phyloP scores from a whole-genome alignment of 1,284 basidiomycete species.

The Apiotrichum domesticum region DNA sequence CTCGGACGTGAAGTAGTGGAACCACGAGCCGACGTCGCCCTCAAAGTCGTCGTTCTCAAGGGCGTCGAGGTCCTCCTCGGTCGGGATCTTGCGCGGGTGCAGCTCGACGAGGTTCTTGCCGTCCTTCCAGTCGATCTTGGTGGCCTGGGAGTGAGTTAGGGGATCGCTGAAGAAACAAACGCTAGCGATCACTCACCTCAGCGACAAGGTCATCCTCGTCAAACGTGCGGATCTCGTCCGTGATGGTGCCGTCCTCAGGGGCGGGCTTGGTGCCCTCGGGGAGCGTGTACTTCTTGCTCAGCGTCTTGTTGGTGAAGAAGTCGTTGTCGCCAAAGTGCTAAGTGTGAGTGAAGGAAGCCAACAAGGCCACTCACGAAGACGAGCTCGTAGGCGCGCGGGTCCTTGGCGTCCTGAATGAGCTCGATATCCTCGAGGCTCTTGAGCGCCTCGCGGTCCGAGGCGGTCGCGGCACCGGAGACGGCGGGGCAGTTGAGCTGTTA shows the following conservation, averaged over 20 bases:
- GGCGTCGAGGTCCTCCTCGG: constrained; percentile 20
- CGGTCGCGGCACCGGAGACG: constrained; percentile 22
- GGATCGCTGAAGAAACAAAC: constrained; percentile 5
- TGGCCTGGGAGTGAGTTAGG: constrained; percentile 15
- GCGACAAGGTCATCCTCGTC: constrained; percentile 26
- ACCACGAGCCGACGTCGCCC: constrained; percentile 50
- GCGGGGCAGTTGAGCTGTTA: constrained; percentile 25
- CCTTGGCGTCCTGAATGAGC: constrained; percentile 38
- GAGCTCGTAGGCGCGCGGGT: constrained; percentile 43
- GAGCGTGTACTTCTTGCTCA: constrained; percentile 40
- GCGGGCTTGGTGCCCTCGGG: constrained; percentile 21
- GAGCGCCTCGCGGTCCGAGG: constrained; percentile 40
- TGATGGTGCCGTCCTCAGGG: constrained; percentile 32
- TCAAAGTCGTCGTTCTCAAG: constrained; percentile 25
- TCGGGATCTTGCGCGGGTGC: constrained; percentile 41
- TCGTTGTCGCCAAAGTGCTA: constrained; percentile 46
- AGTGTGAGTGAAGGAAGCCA: no score
- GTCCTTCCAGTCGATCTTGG: constrained; percentile 50
- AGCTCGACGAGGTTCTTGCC: constrained; percentile 47
- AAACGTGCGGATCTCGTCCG: constrained; percentile 32
- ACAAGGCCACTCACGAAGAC: constrained; percentile 35
- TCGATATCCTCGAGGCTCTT: constrained; percentile 40
- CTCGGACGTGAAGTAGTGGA: constrained; percentile 49
- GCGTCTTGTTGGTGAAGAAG: constrained; percentile 41
- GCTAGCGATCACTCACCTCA: constrained; percentile 12